Evolutionary conservation across 768 basidiomycete genomes (phyloP), one percentile per base, ranked within the genome.

Genomic region (Lentinula edodes): DNA sequence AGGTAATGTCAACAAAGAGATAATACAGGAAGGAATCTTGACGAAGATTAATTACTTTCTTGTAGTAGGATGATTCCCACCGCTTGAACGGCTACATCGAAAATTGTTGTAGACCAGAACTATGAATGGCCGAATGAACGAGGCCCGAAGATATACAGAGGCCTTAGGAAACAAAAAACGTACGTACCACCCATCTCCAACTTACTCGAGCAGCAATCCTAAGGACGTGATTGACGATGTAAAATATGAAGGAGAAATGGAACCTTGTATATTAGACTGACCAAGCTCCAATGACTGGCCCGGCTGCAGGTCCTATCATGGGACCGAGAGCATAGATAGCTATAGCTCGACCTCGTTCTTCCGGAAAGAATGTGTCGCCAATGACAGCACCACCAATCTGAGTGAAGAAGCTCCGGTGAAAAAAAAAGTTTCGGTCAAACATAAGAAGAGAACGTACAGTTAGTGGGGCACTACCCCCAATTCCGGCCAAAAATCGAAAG

Each of bases 121-220:
- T 85, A 64, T 15, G 23, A 39, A 41, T 32, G 10, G 6, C 20
- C 41, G 18, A 0, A 10, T 6, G 6, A n/a, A 10, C 28, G 16
- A 0, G 2, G 42, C 41, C 45, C 3, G 18, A 6, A 8, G 15
- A 10, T 50, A 20, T 20, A 5, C 5, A 23, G 45, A 23, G n/a
- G 20, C 15, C n/a, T 46, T 5, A 13, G 32, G 32, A 48, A 45
- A 10, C 6, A 9, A 48, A 8, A 36, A 36, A 50, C 12, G 41
- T 5, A 76, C 83, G 45, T 70, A 83, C 84, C 35, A 89, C 87
- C 88, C 87, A 90, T 69, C 86, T 75, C 89, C 89, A 90, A 0
- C 85, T 85, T 0, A 86, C 80, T 41, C 73, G 74, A 45, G 89
- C 75, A 0, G 84, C 83, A 32, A 91, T 81, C 78, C 79, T 80